phyloP scores from a whole-genome alignment of 106 monocot species.

The Posidonia australis region DNA sequence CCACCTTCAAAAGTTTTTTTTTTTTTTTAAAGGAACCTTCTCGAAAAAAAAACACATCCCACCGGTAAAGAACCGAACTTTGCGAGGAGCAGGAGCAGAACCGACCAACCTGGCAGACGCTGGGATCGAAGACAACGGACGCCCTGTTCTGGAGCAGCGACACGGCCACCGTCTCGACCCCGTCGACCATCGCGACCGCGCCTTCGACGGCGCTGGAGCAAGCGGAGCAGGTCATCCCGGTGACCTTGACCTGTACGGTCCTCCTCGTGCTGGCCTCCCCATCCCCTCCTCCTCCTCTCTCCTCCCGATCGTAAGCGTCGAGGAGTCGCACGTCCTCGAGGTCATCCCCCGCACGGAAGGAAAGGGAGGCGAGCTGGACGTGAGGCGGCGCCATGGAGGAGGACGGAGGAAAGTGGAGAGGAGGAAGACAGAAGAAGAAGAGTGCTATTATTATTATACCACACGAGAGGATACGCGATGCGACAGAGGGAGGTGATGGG shows the following conservation, averaged over 20 bases:
- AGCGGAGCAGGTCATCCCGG: slow-evolving; percentile 79
- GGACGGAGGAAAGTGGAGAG: not conserved
- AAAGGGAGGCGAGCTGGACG: slow-evolving; percentile 31
- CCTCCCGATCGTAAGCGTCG: slow-evolving; percentile 46
- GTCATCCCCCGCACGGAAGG: slow-evolving; percentile 12
- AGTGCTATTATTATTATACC: too few species aligned
- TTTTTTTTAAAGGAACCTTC: too few species aligned
- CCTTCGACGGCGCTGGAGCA: slow-evolving; percentile 56
- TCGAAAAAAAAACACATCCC: not conserved
- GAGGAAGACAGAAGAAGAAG: not conserved
- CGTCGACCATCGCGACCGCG: slow-evolving; percentile 26
- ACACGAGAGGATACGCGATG: too few species aligned
- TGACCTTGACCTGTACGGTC: slow-evolving; percentile 36
- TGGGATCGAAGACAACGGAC: slow-evolving; percentile 49
- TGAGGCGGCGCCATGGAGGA: not conserved
- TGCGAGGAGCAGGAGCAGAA: not conserved
- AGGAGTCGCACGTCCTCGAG: slow-evolving; percentile 58
- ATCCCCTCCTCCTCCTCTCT: slow-evolving; percentile 8
- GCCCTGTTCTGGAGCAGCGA: slow-evolving; percentile 67
- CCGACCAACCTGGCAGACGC: slow-evolving; percentile 34
- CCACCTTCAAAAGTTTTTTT: not conserved
- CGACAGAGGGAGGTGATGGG: too few species aligned
- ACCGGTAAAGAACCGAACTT: not conserved
- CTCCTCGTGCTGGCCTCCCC: not conserved
- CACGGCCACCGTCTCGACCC: slow-evolving; percentile 42